Evolutionary conservation across 2,329 filamentous ascomycete species (phyloP), one percentile per base, ranked within the genome.

Genomic region (Colletotrichum liaoningense): DNA sequence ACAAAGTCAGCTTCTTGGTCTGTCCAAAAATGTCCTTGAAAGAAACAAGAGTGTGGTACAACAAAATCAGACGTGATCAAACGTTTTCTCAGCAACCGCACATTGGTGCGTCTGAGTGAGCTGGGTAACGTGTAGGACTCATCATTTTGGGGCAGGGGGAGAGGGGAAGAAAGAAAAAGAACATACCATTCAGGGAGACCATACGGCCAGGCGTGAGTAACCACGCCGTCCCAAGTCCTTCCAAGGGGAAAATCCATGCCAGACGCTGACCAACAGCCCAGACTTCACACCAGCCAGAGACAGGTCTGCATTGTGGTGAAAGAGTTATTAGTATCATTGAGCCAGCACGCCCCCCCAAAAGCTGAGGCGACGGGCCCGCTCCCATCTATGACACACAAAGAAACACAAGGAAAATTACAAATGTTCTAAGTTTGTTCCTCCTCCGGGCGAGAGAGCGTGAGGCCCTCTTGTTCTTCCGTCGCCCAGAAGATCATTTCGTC

Each of bases 261-360:
- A 63, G 30, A 49, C 22, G 42, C 19, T 0, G 9, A 33, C 62
- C 14, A 42, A 24, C 62, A 19, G 30, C 52, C 12, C 24, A 49
- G 28, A 54, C 16, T 38, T 63, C 46, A 35, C 62, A 64, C 62
- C 49, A 33, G 30, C 62, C 62, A 55, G 28, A 42, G 35, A 24
- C 30, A 55, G 62, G 49, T 55, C 30, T 64, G 30, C 62, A 57
- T 65, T 35, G 35, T 28, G 42, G 52, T 65, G 54, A 58, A 70
- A 66, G 57, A 73, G 71, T 73, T 73, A 73, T 73, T 71, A 71
- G 71, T 73, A 71, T 66, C 71, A 62, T 63, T 46, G 24, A 56
- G 63, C 57, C 57, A n/a, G 24, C 56, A 16, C 38, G 16, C 14
- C 38, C 26, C 67, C 71, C 56, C 33, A 49, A 42, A 56, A 56